These are phyloP conservation scores for Trichocladium uniseriatum DNA, from an alignment of 495 filamentous ascomycete genomes.

Conservation along the genomic window DNA sequence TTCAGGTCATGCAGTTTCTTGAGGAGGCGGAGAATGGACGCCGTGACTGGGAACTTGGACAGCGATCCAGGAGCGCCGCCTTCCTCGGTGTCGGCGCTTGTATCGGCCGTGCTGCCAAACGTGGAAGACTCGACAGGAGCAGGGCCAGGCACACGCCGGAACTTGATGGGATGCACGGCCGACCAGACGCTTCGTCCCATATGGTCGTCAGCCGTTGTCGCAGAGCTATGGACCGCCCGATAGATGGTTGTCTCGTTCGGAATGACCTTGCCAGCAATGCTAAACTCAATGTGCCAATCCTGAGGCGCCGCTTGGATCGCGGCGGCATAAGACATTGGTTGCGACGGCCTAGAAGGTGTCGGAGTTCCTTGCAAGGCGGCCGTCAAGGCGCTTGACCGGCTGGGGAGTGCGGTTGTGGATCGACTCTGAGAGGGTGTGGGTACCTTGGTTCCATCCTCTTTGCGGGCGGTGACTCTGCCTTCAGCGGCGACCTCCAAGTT, in stretches of 20 bases:
- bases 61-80: conserved; percentile 71
- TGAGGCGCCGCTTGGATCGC: conserved; percentile 70
- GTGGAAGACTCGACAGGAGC: conserved; percentile 69
- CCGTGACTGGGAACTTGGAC: conserved; percentile 69
- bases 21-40: conserved; percentile 79
- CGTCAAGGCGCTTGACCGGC: conserved; percentile 39
- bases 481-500: conserved; percentile 86
- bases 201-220: conserved; percentile 55
- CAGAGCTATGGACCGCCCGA: conserved; percentile 75
- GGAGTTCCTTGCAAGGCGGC: conserved; percentile 41
- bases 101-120: conserved; percentile 45
- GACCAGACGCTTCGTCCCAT: conserved; percentile 76
- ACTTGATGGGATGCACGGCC: conserved; percentile 82
- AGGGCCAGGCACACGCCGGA: conserved; percentile 79
- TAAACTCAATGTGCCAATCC: conserved; percentile 98
- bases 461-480: conserved; percentile 90
- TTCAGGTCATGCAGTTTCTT: conserved; percentile 92
- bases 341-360: conserved; percentile 40
- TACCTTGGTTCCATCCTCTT: conserved; percentile 87
- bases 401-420: conserved; percentile 23
- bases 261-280: conserved; percentile 71
- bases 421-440: conserved; percentile 68
- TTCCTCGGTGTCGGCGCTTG: conserved; percentile 36
- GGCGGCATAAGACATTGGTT: conserved; percentile 68
- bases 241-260: conserved; percentile 94